phyloP scores from a whole-genome alignment of 805 yeast species.

The Candida tibetensis region DNA sequence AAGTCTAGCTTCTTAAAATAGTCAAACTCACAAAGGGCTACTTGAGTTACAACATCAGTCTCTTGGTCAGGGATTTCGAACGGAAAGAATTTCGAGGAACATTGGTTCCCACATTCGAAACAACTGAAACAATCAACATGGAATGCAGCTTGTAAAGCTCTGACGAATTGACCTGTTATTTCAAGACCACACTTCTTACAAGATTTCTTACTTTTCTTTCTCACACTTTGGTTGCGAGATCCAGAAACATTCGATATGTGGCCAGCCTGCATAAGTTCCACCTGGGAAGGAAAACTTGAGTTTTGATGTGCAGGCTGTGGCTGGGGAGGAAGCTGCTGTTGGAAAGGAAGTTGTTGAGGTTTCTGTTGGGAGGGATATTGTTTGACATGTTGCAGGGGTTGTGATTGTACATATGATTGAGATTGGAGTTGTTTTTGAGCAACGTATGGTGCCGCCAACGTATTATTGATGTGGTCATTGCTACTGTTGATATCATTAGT shows the following conservation, averaged over 20 bases:
- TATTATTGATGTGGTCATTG: not conserved
- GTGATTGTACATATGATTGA: not conserved
- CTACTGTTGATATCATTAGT: too few relatives aligned
- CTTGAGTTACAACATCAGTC: constrained; percentile 22
- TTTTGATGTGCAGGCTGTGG: not conserved
- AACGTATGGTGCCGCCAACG: not conserved
- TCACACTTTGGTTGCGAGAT: constrained; percentile 10
- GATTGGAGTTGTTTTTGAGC: not conserved
- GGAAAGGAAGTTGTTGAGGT: not conserved
- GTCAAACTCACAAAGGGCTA: constrained; percentile 84
- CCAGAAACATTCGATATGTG: too few relatives aligned
- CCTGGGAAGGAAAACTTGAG: not conserved
- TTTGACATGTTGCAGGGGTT: not conserved
- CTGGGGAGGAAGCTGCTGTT: not conserved
- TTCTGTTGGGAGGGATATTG: too few relatives aligned
- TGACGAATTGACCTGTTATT: constrained; percentile 68
- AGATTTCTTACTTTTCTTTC: constrained; percentile 24
- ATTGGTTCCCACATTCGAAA: constrained; percentile 74
- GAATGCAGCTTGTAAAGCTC: constrained; percentile 76
- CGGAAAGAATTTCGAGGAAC: constrained; percentile 88
- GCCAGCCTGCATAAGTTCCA: not conserved
- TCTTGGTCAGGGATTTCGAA: constrained; percentile 49
- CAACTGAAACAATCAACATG: constrained; percentile 90
- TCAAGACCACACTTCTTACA: constrained; percentile 38
- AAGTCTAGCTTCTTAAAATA: constrained; percentile 82